Evolutionary conservation across 768 basidiomycete genomes (phyloP).

Genomic region (Tricholoma flavovirens): DNA sequence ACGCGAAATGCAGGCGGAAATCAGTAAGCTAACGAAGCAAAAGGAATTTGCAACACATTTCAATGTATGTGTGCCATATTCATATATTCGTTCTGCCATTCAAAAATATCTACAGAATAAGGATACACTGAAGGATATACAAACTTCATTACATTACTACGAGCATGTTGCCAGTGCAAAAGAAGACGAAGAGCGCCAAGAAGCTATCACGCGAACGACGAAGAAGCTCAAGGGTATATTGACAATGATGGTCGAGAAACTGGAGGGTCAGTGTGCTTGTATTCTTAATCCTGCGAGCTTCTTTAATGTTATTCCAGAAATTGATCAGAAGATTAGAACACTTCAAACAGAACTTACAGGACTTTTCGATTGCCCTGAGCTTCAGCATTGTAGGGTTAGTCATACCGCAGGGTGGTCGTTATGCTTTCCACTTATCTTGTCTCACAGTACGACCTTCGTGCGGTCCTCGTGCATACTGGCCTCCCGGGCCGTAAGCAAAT

Average conservation of each 20-base stretch:
- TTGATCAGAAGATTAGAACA: conserved; percentile 42
- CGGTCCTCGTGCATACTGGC: conserved; percentile 73
- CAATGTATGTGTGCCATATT: conserved; percentile 41
- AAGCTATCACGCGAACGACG: conserved; percentile 36
- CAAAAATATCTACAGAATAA: conserved; percentile 37
- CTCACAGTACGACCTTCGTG: conserved; percentile 73
- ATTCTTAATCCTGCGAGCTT: neutral
- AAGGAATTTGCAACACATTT: conserved; percentile 44
- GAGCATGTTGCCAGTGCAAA: conserved; percentile 54
- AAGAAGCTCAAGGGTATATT: conserved; percentile 50
- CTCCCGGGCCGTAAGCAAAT: conserved; percentile 71
- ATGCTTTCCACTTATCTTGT: neutral
- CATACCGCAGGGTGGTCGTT: neutral
- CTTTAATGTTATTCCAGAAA: conserved; percentile 31
- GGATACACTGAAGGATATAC: conserved; percentile 59
- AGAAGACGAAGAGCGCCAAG: conserved; percentile 42
- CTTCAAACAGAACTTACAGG: conserved; percentile 39
- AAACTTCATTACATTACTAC: conserved; percentile 62
- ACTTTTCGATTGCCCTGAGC: conserved; percentile 57
- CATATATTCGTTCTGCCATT: neutral
- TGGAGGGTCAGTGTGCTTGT: conserved; percentile 37
- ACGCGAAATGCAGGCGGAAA: conserved; percentile 39
- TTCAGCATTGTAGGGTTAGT: conserved; percentile 55
- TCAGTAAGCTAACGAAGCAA: conserved; percentile 38
- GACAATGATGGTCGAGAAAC: conserved; percentile 43